These are phyloP conservation scores for Fusarium nelsonii DNA, from an alignment of 2,329 filamentous ascomycete species.

Conservation along the genomic window DNA sequence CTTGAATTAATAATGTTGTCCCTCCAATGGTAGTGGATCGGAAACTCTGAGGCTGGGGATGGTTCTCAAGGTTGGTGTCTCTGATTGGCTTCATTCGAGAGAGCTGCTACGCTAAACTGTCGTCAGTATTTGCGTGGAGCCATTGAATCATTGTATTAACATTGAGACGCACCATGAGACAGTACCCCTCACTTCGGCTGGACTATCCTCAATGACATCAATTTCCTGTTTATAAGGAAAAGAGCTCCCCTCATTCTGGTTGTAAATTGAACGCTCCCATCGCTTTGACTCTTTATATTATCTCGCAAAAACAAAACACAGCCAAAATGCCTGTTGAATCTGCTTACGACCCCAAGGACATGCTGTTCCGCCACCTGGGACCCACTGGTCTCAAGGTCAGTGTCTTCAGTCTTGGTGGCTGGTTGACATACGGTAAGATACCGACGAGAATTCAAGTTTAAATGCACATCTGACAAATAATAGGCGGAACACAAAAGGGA, in stretches of 20 bases:
- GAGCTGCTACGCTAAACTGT: slow-evolving; percentile 24
- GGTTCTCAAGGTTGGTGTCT: not conserved
- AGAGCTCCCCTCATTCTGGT: not conserved
- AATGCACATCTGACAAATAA: not conserved
- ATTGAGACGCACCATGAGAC: not conserved
- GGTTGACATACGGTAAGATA: slow-evolving; percentile 43
- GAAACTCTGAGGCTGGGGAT: not conserved
- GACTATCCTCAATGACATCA: slow-evolving; percentile 28
- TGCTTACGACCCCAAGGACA: slow-evolving; percentile 46
- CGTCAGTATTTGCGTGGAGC: slow-evolving; percentile 29
- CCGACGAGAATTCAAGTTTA: accelerated
- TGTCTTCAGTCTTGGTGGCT: slow-evolving; percentile 46
- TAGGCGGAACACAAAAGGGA: slow-evolving; percentile 68
- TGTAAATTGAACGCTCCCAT: not conserved
- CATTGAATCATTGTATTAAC: slow-evolving; percentile 16
- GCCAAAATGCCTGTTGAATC: slow-evolving; percentile 41
- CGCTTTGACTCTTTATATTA: not conserved
- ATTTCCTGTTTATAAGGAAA: slow-evolving; percentile 13
- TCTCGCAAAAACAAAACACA: not conserved
- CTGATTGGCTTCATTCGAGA: slow-evolving; percentile 11
- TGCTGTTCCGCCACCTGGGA: slow-evolving; percentile 47
- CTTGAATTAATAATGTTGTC: slow-evolving; percentile 31
- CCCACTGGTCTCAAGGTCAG: slow-evolving; percentile 47
- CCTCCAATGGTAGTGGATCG: slow-evolving; percentile 3
- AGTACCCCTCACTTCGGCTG: slow-evolving; percentile 31